These are phyloP conservation scores for Nemania serpens DNA, from an alignment of 2,329 filamentous ascomycete species.

Conservation along the genomic window DNA sequence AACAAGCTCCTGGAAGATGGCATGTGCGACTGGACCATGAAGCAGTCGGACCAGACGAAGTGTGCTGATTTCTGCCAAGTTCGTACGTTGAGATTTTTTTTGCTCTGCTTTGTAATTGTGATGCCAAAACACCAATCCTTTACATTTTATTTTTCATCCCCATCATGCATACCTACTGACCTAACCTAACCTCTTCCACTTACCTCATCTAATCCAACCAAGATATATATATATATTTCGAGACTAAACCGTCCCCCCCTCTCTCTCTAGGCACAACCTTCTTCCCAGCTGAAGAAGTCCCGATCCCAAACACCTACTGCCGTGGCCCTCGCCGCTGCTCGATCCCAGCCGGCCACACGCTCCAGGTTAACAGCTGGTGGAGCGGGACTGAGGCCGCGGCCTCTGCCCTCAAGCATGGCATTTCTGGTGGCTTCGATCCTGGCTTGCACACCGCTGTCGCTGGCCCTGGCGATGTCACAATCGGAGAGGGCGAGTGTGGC, in stretches of 20 bases:
- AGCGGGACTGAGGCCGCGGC: not conserved
- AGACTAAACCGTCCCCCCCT: not conserved
- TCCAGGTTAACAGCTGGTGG: not conserved
- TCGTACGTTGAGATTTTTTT: slow-evolving; percentile 1
- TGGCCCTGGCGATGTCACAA: not conserved
- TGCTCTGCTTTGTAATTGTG: not conserved
- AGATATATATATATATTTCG: not conserved
- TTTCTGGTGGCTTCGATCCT: slow-evolving; percentile 17
- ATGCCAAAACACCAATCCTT: too few relatives aligned
- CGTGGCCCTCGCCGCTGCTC: slow-evolving; percentile 16
- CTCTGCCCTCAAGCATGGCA: slow-evolving; percentile 7
- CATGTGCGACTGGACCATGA: slow-evolving; percentile 15
- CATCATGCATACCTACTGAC: too few relatives aligned
- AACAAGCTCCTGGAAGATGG: slow-evolving; percentile 10
- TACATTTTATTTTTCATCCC: too few relatives aligned
- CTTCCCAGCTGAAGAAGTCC: slow-evolving; percentile 12
- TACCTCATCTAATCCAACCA: not conserved
- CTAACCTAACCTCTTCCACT: too few relatives aligned
- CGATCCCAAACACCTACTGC: slow-evolving; percentile 21
- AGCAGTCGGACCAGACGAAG: not conserved
- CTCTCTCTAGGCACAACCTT: slow-evolving; percentile 12
- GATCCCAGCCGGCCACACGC: slow-evolving; percentile 1
- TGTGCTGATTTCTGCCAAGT: slow-evolving; percentile 21
- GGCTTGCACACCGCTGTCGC: not conserved
- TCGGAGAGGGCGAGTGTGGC: slow-evolving; percentile 18